These are phyloP conservation scores for Arxiozyma heterogenica DNA, from an alignment of 1,139 yeast species.

Conservation along the genomic window DNA sequence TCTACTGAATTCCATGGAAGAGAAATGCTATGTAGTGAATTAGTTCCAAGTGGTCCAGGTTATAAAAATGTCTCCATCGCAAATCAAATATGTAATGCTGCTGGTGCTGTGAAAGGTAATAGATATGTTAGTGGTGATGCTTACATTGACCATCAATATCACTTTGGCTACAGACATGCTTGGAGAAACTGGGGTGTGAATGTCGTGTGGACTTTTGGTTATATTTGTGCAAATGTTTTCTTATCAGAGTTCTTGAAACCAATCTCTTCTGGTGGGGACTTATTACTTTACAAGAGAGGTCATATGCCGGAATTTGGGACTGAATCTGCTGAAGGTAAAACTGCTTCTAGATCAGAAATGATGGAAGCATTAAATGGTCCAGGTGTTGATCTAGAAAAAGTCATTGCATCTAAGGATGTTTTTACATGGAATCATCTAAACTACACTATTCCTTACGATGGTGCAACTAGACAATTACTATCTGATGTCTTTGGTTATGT, in stretches of 20 bases:
- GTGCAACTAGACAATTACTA: conserved; percentile 40
- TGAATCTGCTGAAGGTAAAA: conserved; percentile 36
- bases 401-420: conserved; percentile 35
- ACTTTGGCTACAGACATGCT: conserved; percentile 42
- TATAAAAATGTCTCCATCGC: conserved; percentile 36
- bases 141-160: conserved; percentile 35
- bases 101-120: conserved; percentile 41
- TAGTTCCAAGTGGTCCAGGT: conserved; percentile 48
- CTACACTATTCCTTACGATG: conserved; percentile 44
- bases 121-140: conserved; percentile 41
- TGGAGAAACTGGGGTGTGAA: conserved; percentile 63
- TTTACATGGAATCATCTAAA: conserved; percentile 49
- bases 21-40: conserved; percentile 39
- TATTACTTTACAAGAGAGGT: conserved; percentile 48
- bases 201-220: conserved; percentile 46
- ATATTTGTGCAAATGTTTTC: conserved; percentile 38
- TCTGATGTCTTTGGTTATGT: conserved; percentile 56
- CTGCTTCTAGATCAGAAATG: conserved; percentile 38
- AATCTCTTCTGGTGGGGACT: conserved; percentile 49
- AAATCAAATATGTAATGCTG: conserved; percentile 40
- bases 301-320: conserved; percentile 38
- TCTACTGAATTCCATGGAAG: conserved; percentile 49
- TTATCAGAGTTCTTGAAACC: conserved; percentile 46
- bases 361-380: conserved; percentile 37
- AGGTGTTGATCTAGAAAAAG: conserved; percentile 33